phyloP scores from a whole-genome alignment of 2,329 filamentous ascomycete genomes.

The Phaeosphaeriaceae sp. region DNA sequence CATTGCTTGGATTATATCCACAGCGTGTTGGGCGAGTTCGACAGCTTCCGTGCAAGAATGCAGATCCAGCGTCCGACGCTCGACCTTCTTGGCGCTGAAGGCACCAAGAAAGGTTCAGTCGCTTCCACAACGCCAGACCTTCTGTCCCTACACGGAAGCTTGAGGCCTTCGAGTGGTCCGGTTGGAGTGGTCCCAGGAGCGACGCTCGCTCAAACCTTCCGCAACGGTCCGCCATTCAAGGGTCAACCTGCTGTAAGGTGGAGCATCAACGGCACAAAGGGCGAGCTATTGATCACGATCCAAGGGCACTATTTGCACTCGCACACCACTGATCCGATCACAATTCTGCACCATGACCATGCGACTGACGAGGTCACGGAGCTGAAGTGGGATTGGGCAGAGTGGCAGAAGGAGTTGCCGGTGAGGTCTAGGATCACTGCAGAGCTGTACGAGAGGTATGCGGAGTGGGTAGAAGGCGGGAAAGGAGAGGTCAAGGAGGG shows the following conservation, averaged over 20 bases:
- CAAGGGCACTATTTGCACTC: slow-evolving; percentile 55
- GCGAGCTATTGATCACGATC: slow-evolving; percentile 17
- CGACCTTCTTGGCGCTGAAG: slow-evolving; percentile 10
- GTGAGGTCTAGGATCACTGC: slow-evolving; percentile 20
- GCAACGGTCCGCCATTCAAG: slow-evolving; percentile 22
- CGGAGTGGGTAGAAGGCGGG: slow-evolving; percentile 28
- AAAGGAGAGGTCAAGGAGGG: slow-evolving; percentile 12
- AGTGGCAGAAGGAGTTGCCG: slow-evolving; percentile 41
- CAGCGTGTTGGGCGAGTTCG: slow-evolving; percentile 23
- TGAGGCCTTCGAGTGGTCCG: slow-evolving; percentile 4
- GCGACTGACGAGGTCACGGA: slow-evolving; percentile 32
- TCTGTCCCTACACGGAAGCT: slow-evolving; percentile 48
- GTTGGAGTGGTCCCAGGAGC: slow-evolving; percentile 14
- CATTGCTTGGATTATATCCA: slow-evolving; percentile 29
- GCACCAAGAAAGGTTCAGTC: slow-evolving; percentile 3
- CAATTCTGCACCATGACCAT: slow-evolving; percentile 34
- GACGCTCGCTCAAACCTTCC: slow-evolving; percentile 15
- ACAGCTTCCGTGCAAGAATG: slow-evolving; percentile 15
- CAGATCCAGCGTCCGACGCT: slow-evolving; percentile 27
- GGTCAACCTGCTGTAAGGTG: slow-evolving; percentile 17
- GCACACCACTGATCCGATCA: slow-evolving; percentile 6
- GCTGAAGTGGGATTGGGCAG: slow-evolving; percentile 52
- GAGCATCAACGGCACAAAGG: slow-evolving; percentile 24
- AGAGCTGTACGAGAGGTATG: slow-evolving; percentile 41
- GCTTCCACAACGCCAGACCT: slow-evolving; percentile 56